These are phyloP conservation scores for Pisolithus thermaeus DNA, from an alignment of 1,284 basidiomycete genomes.

Conservation along the genomic window DNA sequence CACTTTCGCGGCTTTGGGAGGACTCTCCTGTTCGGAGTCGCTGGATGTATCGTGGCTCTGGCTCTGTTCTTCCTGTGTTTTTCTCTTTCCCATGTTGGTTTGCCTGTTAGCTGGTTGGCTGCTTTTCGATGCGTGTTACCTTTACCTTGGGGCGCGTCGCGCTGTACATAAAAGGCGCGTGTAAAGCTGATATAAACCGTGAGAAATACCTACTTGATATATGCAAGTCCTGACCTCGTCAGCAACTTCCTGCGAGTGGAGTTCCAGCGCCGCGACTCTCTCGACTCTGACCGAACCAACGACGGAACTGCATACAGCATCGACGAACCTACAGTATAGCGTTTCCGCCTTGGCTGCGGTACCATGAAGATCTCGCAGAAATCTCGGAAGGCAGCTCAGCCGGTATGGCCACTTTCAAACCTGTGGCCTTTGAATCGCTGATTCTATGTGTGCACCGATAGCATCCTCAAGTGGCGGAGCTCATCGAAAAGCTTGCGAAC, in stretches of 20 bases:
- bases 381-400: conserved; percentile 68
- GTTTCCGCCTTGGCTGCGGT: conserved; percentile 45
- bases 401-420: conserved; percentile 36
- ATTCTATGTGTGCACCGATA: conserved; percentile 26
- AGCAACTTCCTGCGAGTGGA: background rate
- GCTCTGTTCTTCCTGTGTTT: conserved; percentile 22
- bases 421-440: conserved; percentile 27
- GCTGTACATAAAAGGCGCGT: background rate
- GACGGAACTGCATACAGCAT: conserved; percentile 3
- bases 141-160: conserved; percentile 1
- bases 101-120: background rate
- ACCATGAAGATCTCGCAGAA: conserved; percentile 78
- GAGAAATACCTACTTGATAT: conserved; percentile 30
- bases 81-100: conserved; percentile 34
- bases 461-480: conserved; percentile 72
- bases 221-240: background rate
- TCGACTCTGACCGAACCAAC: background rate
- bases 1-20: conserved; percentile 15
- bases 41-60: conserved; percentile 1
- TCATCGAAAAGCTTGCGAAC: conserved; percentile 62
- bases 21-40: conserved; percentile 7
- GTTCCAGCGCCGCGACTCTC: background rate
- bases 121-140: no score
- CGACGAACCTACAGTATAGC: conserved; percentile 15
- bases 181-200: conserved; percentile 7